phyloP scores from a whole-genome alignment of 805 yeast species.

The Kazachstania kunashirensis region DNA sequence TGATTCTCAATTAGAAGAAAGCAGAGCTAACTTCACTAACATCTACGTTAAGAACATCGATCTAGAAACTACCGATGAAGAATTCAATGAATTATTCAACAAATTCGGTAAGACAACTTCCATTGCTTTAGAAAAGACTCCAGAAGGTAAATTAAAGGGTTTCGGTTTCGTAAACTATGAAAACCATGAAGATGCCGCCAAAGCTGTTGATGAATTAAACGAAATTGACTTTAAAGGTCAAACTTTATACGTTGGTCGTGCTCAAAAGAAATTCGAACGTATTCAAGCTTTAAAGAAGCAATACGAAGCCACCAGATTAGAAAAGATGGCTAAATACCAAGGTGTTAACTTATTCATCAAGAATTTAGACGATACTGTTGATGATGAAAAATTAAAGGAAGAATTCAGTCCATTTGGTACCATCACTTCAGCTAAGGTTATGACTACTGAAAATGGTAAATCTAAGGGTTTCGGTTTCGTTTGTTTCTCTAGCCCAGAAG shows the following conservation, averaged over 20 bases:
- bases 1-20: constrained; percentile 81
- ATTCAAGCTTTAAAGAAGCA: constrained; percentile 89
- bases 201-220: constrained; percentile 87
- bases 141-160: constrained; percentile 84
- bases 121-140: constrained; percentile 66
- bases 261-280: constrained; percentile 98
- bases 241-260: constrained; percentile 91
- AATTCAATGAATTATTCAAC: constrained; percentile 61
- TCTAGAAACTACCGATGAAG: constrained; percentile 56
- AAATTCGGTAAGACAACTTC: constrained; percentile 78
- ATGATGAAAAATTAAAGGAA: constrained; percentile 83
- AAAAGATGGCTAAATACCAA: constrained; percentile 87
- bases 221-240: constrained; percentile 79
- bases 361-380: constrained; percentile 89
- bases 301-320: constrained; percentile 85
- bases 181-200: constrained; percentile 75
- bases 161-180: constrained; percentile 93
- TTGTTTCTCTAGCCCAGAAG: constrained; percentile 95
- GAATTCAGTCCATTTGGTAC: constrained; percentile 90
- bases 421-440: constrained; percentile 92
- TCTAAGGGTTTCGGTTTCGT: constrained; percentile 98
- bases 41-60: constrained; percentile 88
- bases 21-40: constrained; percentile 90
- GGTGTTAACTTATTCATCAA: constrained; percentile 95
- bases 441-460: constrained; percentile 90